Base-by-base conservation (phyloP, 1,284 basidiomycete species). In the Xanthoconium separans region DNA sequence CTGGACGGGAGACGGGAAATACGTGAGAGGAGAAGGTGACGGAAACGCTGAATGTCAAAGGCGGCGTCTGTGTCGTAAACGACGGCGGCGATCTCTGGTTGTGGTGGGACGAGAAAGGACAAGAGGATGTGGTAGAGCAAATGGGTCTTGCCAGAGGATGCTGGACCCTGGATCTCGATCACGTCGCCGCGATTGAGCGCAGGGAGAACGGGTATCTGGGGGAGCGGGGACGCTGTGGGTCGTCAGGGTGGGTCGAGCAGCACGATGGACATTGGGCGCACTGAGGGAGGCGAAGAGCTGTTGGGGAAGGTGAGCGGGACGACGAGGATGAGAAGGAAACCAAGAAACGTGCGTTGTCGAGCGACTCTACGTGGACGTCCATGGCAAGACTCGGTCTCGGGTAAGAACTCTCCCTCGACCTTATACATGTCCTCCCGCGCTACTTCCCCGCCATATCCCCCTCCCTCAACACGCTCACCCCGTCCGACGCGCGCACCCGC, bases 111-210 rank as follows among this genome's bases (percentile, higher is more conserved):
- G 50, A 91, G 73, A 59, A 85, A 84, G 27, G 75, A 78, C n/a
- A 81, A 72, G 33, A 89, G 65, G 51, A 89, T 69, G 63, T 82
- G 78, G 65, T 87, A 86, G 24, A 90, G 69, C 11, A 93, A 69
- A 56, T 87, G 84, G 2, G 86, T 85, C 70, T 93, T 93, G 36
- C 89, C 91, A 16, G 84, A 83, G 20, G 77, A 77, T 2, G 89
- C 74, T 6, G 85, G 78, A 2, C 89, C 91, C 69, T 91, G 86
- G 37, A 93, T 76, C 68, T 90, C 86, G 61, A 92, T 70, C 41
- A 89, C 76, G 68, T 90, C 64, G 41, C 66, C 70, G 58, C 67
- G 69, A 51, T 58, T 10, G 44, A 71, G 41, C 16, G 56, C 54
- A 40, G 66, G 58, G 22, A 69, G 55, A 46, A 47, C 51, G 41